Percentiles rank a stretch among this genome's conserved stretches.
Conservation (phyloP, 768 basidiomycete genomes). For the Leccinum variicolor region DNA sequence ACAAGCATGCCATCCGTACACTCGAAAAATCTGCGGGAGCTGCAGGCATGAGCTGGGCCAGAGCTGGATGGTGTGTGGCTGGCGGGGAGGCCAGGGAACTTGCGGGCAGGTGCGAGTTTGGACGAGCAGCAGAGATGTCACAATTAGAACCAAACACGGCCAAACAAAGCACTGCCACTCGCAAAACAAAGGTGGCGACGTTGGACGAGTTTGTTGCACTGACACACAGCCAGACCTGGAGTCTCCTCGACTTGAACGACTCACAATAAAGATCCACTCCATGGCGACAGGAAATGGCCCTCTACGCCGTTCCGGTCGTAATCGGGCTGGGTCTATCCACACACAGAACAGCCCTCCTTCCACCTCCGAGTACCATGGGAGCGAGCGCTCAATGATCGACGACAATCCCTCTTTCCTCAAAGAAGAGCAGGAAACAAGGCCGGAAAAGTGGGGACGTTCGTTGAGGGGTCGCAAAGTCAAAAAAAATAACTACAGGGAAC, state of each 20-base stretch:
- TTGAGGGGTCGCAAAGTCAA: constrained; percentile 40
- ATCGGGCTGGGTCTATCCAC: constrained; percentile 18
- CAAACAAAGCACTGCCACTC: constrained; percentile 31
- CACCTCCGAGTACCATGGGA: constrained; percentile 32
- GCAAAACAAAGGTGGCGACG: constrained; percentile 30
- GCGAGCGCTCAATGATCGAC: constrained; percentile 32
- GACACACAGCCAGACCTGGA: constrained; percentile 18
- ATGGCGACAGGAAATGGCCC: constrained; percentile 16
- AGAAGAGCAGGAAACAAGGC: not conserved
- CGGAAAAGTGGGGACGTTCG: constrained; percentile 22
- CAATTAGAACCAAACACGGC: constrained; percentile 22
- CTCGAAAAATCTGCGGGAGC: not conserved
- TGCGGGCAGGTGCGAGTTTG: constrained; percentile 23
- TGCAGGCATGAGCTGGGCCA: not conserved
- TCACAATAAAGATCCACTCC: constrained; percentile 21
- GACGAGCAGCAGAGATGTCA: constrained; percentile 16
- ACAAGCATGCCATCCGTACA: not conserved
- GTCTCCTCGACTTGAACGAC: constrained; percentile 7
- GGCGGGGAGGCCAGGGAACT: constrained; percentile 18
- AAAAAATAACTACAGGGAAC: constrained; percentile 44
- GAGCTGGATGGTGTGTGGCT: constrained; percentile 8
- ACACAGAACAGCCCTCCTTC: constrained; percentile 26
- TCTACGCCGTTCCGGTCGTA: constrained; percentile 26
- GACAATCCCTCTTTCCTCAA: constrained; percentile 14
- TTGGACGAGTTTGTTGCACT: constrained; percentile 15